phyloP scores from a whole-genome alignment of 2,329 filamentous ascomycete species.

The Sclerotinia spermophila region DNA sequence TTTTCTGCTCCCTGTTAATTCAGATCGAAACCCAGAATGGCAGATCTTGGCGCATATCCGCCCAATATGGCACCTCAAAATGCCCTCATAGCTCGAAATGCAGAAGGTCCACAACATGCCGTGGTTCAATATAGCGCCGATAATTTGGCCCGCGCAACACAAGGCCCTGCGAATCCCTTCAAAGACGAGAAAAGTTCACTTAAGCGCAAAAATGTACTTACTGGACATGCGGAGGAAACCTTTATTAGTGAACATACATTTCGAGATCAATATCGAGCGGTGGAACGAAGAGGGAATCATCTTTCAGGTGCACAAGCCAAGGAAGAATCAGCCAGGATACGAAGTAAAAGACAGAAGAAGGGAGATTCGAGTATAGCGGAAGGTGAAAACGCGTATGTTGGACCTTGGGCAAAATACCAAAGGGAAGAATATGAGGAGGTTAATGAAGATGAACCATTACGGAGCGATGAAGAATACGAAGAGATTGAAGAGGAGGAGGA shows the following conservation, averaged over 20 bases:
- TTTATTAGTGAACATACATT: conserved; percentile 90
- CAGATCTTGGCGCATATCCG: conserved; percentile 60
- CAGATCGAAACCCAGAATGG: conserved; percentile 44
- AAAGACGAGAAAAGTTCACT: conserved; percentile 56
- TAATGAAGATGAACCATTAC: conserved; percentile 68
- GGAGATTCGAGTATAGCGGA: conserved; percentile 81
- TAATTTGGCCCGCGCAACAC: conserved; percentile 60
- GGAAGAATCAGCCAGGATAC: conserved; percentile 63
- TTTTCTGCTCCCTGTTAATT: background rate
- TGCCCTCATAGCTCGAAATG: conserved; percentile 56
- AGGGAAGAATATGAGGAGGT: conserved; percentile 71
- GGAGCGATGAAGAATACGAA: conserved; percentile 75
- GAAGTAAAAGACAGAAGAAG: conserved; percentile 77
- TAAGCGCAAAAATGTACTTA: conserved; percentile 79
- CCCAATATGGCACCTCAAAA: conserved; percentile 64
- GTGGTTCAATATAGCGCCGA: conserved; percentile 67
- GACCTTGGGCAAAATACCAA: conserved; percentile 87
- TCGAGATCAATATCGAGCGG: conserved; percentile 77
- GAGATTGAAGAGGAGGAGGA: conserved; percentile 71
- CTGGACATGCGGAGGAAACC: conserved; percentile 83
- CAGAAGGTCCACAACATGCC: conserved; percentile 54
- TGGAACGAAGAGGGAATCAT: conserved; percentile 62
- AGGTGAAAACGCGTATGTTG: conserved; percentile 83
- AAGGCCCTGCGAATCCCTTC: conserved; percentile 74
- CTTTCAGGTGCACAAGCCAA: conserved; percentile 59